Evolutionary conservation across 2,329 filamentous ascomycete species (phyloP).

Genomic region (Aspergillus alliaceus): DNA sequence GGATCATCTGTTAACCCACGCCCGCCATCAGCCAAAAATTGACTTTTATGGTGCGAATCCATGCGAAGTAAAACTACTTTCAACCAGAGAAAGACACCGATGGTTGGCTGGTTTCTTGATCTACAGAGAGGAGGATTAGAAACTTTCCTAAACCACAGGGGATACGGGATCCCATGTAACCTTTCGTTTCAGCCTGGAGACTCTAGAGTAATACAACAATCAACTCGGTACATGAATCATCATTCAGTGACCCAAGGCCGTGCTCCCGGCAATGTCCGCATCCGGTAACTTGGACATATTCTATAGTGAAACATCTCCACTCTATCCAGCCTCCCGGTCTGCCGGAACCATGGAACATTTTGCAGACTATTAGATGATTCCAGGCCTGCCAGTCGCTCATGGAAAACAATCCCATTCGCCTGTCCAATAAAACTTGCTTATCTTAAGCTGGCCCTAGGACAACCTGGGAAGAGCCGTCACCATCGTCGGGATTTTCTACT

Average conservation of each 20-base stretch:
- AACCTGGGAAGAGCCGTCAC: background rate
- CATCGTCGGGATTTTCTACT: background rate
- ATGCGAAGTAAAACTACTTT: background rate
- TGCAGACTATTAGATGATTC: background rate
- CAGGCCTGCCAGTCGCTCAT: background rate
- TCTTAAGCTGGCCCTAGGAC: background rate
- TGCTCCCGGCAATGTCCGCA: background rate
- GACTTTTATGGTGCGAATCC: background rate
- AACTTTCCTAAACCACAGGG: background rate
- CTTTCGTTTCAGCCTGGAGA: background rate
- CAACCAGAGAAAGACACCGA: background rate
- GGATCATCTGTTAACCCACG: background rate
- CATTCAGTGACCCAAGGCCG: background rate
- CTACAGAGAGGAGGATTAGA: background rate
- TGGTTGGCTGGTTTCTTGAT: background rate
- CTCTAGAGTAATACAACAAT: background rate
- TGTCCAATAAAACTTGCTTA: background rate
- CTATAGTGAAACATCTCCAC: background rate
- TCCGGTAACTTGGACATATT: background rate
- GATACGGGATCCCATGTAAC: background rate
- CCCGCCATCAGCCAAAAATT: background rate
- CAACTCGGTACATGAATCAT: background rate
- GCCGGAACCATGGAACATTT: background rate
- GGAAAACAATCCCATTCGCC: background rate
- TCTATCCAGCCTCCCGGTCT: background rate